Base-by-base conservation (phyloP, 495 filamentous ascomycete genomes). In the Aspergillus nidulans region DNA sequence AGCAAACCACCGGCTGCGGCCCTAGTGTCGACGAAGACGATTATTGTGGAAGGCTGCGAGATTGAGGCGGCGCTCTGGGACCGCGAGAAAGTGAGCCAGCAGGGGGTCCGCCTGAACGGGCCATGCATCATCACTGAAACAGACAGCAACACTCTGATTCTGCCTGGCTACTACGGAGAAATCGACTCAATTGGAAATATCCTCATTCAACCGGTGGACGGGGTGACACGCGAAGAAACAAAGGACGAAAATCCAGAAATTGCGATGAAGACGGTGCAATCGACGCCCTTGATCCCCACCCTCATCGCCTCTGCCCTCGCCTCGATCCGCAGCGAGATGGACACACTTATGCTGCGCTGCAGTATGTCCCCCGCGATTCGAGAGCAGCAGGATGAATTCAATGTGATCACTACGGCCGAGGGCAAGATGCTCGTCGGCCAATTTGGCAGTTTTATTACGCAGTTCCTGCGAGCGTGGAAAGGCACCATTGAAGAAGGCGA, bases 311-410 rank as follows among this genome's bases (percentile, higher is more conserved):
- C 71, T 4, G 68, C 76, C 5, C 67, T 80, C 3, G 70, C 64
- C 3, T 77, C 75, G 1, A 78, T 77, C 25, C 69, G 77, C 19
- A 58, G 67, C 23, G 77, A 80, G 48, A 80, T 80, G 77, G 77
- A 79, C 46, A 73, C 69, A 7, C 61, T 80, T 49, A 77, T 80
- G 75, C 66, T 78, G 1, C 68, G 75, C 10, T 78, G 74, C 56
- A 75, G 75, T 19, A 80, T 80, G 75, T 77, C 73, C 1, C 76
- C 77, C 1, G 76, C 76, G 0, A 78, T 78, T 36, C 69, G 76
- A 24, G 77, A 80, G 49, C 75, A 80, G 34, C 77, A 80, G 47
- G 77, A 80, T 23, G 76, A 80, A 26, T 79, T 77, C 62, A 79
- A 79, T 41, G 74, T 80, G 21, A 80, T 79, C 49, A 78, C 76